Evolutionary conservation across 371 early-diverging fungal species (phyloP).

Genomic region (Coemansia sp.): DNA sequence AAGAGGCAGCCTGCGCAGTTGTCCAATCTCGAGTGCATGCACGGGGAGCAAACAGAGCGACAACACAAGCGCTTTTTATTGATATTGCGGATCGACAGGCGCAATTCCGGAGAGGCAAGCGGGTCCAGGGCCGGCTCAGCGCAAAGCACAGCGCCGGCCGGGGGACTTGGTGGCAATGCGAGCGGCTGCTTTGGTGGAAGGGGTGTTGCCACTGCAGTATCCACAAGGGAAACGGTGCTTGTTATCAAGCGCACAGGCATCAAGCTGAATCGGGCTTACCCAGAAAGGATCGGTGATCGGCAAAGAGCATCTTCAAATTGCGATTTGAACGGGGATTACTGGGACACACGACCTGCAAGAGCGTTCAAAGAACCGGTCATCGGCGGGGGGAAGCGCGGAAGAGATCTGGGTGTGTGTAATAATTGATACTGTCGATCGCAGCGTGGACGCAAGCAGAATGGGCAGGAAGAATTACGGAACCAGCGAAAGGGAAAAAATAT

Average conservation of each 20-base stretch:
- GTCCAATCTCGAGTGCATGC: no score
- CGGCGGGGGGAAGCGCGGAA: no score
- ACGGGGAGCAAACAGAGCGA: not conserved
- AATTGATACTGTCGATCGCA: slow-evolving; percentile 1
- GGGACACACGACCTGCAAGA: no score
- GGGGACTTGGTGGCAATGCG: not conserved
- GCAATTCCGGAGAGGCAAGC: no score
- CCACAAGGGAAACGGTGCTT: not conserved
- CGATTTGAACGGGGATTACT: no score
- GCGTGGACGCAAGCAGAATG: not conserved
- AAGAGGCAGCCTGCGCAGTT: not conserved
- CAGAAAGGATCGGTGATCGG: not conserved
- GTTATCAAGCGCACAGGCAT: not conserved
- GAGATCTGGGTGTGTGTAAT: no score
- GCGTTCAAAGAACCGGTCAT: no score
- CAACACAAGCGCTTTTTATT: not conserved
- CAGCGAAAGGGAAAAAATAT: not conserved
- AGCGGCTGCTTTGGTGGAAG: no score
- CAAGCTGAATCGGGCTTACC: not conserved
- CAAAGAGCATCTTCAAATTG: not conserved
- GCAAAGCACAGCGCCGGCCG: no score
- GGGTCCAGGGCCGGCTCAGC: not conserved
- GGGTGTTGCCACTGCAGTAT: no score
- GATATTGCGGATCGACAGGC: not conserved
- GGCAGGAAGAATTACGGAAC: no score